Evolutionary conservation across 352 stramenopile genomes (phyloP), one percentile per base, ranked within the genome.

Genomic region (Blastocystis sp.): DNA sequence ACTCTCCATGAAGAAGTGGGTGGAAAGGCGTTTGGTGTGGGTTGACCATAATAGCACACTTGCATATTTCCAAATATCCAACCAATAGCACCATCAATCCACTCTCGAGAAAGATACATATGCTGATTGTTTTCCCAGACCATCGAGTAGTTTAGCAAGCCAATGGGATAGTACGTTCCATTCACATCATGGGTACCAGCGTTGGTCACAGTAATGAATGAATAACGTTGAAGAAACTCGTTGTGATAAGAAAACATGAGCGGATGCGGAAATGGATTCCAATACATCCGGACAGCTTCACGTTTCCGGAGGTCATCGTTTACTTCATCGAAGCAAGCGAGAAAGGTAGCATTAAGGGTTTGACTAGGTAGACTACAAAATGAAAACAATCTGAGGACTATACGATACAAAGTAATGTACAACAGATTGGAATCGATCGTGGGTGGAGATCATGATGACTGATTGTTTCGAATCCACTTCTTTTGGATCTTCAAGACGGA

Each of bases 201-300:
- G 11, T 37, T 27, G 21, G 24, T 51, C 14, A 83, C 71, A 43
- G 24, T 1, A 37, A 83, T 43, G 24, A 42, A 65, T 2, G 71
- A 83, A 42, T 83, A 83, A 12, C 49, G 71, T 29, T 66, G 71
- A 12, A 83, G 46, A 19, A 83, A 27, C 46, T 83, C 71, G 71
- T 83, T 83, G 27, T 83, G 71, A 39, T 83, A 83, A 24, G 71
- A 83, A 67, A 83, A 83, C 16, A 83, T 35, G 49, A 83, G 7
- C 21, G 71, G 71, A 24, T 59, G 71, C 14, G 71, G 49, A 66
- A 83, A 83, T 12, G 71, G 71, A 24, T 42, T 32, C 71, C 71
- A 83, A 29, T 65, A 83, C n/a, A 24, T 61, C 16, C 43, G 42
- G 3, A 63, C 39, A 0, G 71, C 32, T 4, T 83, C 32, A 24